Base-by-base conservation (phyloP, 345 rosid genomes). In the Trapa bicornis region DNA sequence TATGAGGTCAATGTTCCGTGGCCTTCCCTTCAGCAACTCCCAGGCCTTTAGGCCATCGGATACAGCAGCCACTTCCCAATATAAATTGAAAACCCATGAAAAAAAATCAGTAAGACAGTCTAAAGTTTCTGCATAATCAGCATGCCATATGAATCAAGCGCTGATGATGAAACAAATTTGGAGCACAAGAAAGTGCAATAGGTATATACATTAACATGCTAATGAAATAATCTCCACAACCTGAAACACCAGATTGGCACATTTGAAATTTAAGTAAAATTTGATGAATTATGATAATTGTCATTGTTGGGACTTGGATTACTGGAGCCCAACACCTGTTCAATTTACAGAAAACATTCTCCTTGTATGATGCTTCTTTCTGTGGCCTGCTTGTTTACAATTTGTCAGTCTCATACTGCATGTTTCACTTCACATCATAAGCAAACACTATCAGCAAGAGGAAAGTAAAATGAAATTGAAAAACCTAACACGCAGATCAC, bases 41-140 rank as follows among this genome's bases (percentile, higher is more conserved):
- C 99, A 94, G n/a, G 97, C 99, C 77, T 85, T 85, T 61, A 94
- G 79, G 47, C 99, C 99, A 84, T 94, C 96, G 47, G 96, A 60
- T 50, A 87, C 91, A 37, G 92, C 83, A 33, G 75, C 82, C 80
- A 94, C 99, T 94, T 85, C 74, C 67, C 68, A 16, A 57, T 2
- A 73, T 29, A 64, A 61, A 72, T 42, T 70, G 11, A 54, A 17
- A 54, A 22, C 60, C 60, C 22, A 52, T 2, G n/a, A 22, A 58
- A 58, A 58, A 10, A 35, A 32, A 8, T 58, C 63, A 58, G 63
- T 11, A 58, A 35, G 35, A 58, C 2, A 10, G 15, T 2, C 63
- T 32, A 9, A 58, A 32, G 16, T 35, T 58, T 58, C 37, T 58
- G 7, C 33, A 8, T 1, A 4, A 58, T 35, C 63, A 58, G 60